Evolutionary conservation across 148 eudicot genomes (phyloP).

Genomic region (Simmondsia chinensis): DNA sequence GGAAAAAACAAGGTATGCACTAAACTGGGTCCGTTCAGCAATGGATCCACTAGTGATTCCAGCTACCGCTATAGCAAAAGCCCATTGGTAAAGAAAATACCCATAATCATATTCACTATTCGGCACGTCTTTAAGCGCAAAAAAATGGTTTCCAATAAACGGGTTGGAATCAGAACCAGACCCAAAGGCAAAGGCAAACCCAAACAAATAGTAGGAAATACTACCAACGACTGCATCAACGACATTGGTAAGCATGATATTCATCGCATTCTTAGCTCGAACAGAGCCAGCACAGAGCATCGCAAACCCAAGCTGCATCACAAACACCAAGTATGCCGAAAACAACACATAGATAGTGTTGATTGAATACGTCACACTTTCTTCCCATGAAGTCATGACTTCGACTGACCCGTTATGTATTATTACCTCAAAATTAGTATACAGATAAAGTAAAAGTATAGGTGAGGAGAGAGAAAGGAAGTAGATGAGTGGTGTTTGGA

Average conservation of each 20-base stretch:
- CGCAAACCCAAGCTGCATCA: conserved; percentile 73
- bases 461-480: conserved; percentile 1
- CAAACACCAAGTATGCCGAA: conserved; percentile 54
- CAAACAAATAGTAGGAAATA: conserved; percentile 54
- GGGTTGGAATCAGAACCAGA: conserved; percentile 35
- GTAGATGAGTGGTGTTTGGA: conserved; percentile 12
- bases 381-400: conserved; percentile 59
- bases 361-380: conserved; percentile 48
- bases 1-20: conserved; percentile 50
- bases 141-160: conserved; percentile 40
- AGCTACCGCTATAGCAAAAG: conserved; percentile 67
- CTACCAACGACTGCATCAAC: conserved; percentile 66
- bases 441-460: no score
- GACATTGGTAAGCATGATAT: conserved; percentile 71
- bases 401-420: no score
- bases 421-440: no score
- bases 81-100: conserved; percentile 68
- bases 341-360: conserved; percentile 59
- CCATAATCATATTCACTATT: conserved; percentile 32
- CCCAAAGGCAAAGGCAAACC: conserved; percentile 69
- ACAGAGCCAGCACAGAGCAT: conserved; percentile 81
- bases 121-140: conserved; percentile 46
- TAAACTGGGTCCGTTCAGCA: conserved; percentile 63
- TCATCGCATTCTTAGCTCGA: conserved; percentile 74
- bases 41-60: conserved; percentile 68